Evolutionary conservation across 345 rosid genomes (phyloP), one percentile per base, ranked within the genome.

Genomic region (Abelmoschus esculentus): DNA sequence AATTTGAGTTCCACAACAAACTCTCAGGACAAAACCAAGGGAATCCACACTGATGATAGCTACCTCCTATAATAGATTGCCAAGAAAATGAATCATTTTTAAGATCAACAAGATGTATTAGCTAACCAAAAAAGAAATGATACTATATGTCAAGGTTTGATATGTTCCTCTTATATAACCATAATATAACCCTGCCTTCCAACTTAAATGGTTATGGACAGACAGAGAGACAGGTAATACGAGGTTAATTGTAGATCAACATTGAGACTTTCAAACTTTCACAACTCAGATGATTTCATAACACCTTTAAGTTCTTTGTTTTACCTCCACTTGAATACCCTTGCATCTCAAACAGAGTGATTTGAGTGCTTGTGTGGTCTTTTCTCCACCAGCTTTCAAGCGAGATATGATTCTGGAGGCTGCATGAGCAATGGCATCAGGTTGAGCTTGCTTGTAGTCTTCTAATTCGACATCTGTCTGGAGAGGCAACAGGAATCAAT

Each of bases 261-360:
- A 69, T 55, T 49, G 12, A 69, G 32, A 69, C 15, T 32, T 32
- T 47, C 22, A 49, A 10, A 62, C 28, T 4, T 40, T 6, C n/a
- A 63, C 56, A 49, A 29, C 58, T 38, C 53, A 2, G 55, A 75
- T 40, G 62, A 53, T 26, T 73, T 56, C 36, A 66, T 60, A 61
- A 60, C 55, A 60, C 55, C 71, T 49, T 31, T 18, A 67, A 46
- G 4, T 59, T 47, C n/a, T 29, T 60, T 22, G 2, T 52, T 53
- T 66, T 87, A 95, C 99, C 97, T 95, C 97, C 28, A 86, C 96
- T 79, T 83, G 96, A 59, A 95, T 82, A 57, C 92, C 86, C 77
- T 88, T 88, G 69, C 84, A 80, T 84, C 90, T 87, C 83, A 87
- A 91, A 75, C 99, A 89, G 60, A 95, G 67, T 63, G 97, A 87